Base-by-base conservation (phyloP, 768 basidiomycete species). In the Podaxis sp. region DNA sequence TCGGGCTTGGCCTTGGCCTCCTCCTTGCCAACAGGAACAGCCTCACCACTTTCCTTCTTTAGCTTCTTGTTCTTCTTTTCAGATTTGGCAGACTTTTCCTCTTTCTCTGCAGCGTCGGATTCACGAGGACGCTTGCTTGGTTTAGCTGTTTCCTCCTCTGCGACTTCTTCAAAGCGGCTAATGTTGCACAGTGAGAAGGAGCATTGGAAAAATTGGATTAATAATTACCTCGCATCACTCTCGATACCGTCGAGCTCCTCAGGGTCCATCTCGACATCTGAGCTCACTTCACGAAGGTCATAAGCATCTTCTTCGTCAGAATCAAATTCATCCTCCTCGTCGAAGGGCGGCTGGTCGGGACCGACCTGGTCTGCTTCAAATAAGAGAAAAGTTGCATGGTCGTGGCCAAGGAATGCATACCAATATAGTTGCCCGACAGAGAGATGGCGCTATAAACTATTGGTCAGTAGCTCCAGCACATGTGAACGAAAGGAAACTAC, bases 361-460 rank as follows among this genome's bases (percentile, higher is more conserved):
- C 76, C 73, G 4, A 67, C 63, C 70, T 90, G 87, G 66, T 88
- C 89, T 90, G 29, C 36, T 56, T 56, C n/a, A 54, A 47, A 55
- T 59, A 3, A 51, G 19, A 33, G 49, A 53, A 54, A 64, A 22
- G 22, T 57, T 29, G 25, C 27, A 37, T 17, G 59, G 15, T 17
- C 2, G 36, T 24, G 41, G 52, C 47, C 9, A 37, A 17, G 13
- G 22, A 59, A 38, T 57, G 70, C 79, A 50, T 74, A 90, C 90
- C 85, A 71, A 95, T 84, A 74, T 93, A 94, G 75, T 94, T 93
- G 59, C 94, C 93, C 65, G 88, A 86, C 64, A 95, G 75, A 75
- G 93, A 86, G 54, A 94, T 80, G 54, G 88, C 77, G 73, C 89
- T 92, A 59, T 2, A 6, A 57, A 59, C 27, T 13, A 33, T 63